phyloP scores from a whole-genome alignment of 345 rosid genomes.

The Psidium friedrichsthalianum region DNA sequence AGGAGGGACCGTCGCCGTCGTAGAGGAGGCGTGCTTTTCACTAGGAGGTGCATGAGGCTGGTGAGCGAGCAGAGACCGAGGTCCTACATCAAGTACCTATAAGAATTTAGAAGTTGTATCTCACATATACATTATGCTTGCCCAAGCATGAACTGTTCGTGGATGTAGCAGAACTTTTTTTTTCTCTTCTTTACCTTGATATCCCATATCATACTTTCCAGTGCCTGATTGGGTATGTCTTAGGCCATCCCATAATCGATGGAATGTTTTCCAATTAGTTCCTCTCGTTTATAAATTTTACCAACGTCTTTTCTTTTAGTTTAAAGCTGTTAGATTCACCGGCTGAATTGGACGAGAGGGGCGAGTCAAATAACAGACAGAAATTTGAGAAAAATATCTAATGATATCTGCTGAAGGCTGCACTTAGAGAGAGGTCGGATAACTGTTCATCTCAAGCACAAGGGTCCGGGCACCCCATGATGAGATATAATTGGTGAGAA shows the following conservation, averaged over 20 bases:
- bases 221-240: not conserved
- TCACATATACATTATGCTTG: too few species aligned
- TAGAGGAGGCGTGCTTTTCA: too few species aligned
- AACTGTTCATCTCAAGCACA: not conserved
- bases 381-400: not conserved
- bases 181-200: not conserved
- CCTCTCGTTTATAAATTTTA: not conserved
- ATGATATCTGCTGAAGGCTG: not conserved
- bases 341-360: not conserved
- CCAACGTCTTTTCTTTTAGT: not conserved
- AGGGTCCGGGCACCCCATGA: not conserved
- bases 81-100: too few species aligned
- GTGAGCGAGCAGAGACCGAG: too few species aligned
- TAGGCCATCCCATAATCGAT: not conserved
- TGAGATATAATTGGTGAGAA: not conserved
- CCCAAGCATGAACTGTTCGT: constrained; percentile 37
- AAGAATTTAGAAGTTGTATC: too few species aligned
- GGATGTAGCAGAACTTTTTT: constrained; percentile 48
- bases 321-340: not conserved
- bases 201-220: not conserved
- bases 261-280: not conserved
- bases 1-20: too few species aligned
- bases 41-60: too few species aligned
- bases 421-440: not conserved
- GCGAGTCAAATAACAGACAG: not conserved